Percentiles rank a stretch among this genome's conserved stretches.
phyloP scores from a whole-genome alignment of 1,284 basidiomycete species.

The Porogramme epimiltina region DNA sequence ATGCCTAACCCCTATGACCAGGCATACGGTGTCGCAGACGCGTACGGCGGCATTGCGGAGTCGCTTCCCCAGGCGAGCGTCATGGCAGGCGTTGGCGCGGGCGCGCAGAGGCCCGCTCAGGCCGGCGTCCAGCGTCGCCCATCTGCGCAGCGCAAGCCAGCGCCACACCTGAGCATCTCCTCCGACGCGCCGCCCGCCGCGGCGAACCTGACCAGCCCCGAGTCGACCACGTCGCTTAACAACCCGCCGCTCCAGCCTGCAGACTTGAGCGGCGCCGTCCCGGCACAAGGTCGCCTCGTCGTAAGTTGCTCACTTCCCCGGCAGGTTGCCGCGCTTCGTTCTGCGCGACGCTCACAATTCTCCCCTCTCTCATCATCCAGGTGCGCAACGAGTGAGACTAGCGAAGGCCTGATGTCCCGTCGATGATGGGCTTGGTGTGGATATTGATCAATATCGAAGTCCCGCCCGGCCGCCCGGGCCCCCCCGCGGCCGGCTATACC shows the following conservation, averaged over 20 bases:
- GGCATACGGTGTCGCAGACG: slow-evolving; percentile 15
- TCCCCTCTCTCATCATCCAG: slow-evolving; percentile 4
- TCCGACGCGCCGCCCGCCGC: slow-evolving; percentile 11
- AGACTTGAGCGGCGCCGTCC: slow-evolving; percentile 19
- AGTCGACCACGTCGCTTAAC: slow-evolving; percentile 18
- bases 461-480: not conserved
- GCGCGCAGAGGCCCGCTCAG: slow-evolving; percentile 8
- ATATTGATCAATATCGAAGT: not conserved
- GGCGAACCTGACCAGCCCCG: slow-evolving; percentile 6
- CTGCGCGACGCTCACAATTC: not conserved
- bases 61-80: not conserved
- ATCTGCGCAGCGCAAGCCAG: slow-evolving; percentile 28
- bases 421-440: not conserved
- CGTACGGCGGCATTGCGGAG: slow-evolving; percentile 15
- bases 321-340: not conserved
- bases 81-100: slow-evolving; percentile 16
- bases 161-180: slow-evolving; percentile 24
- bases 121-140: slow-evolving; percentile 13
- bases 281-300: slow-evolving; percentile 25
- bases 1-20: not conserved
- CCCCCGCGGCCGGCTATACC: not conserved
- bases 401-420: not conserved
- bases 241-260: slow-evolving; percentile 20
- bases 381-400: slow-evolving; percentile 27
- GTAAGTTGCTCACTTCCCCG: slow-evolving; percentile 14